Evolutionary conservation across 305 asterid genomes (phyloP).

Genomic region (Fraxinus ornus): DNA sequence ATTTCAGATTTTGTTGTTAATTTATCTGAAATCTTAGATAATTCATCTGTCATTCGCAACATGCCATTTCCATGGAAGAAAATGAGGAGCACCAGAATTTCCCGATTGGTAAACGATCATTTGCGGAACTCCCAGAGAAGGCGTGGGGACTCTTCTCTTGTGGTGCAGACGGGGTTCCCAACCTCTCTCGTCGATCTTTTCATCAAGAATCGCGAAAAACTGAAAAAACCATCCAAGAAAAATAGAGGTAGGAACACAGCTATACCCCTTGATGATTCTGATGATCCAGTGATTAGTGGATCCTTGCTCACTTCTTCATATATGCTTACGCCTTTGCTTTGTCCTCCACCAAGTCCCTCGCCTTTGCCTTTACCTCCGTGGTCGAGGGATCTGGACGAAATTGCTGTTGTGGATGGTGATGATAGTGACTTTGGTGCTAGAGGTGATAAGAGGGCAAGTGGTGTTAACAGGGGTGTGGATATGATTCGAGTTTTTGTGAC

Average conservation of each 20-base stretch:
- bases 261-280: conserved; percentile 5
- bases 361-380: not conserved
- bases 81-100: conserved; percentile 43
- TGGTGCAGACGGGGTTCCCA: conserved; percentile 81
- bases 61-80: conserved; percentile 75
- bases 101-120: conserved; percentile 66
- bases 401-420: not conserved
- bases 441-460: conserved; percentile 6
- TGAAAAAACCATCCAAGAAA: conserved; percentile 45
- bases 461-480: conserved; percentile 17
- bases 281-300: conserved; percentile 8
- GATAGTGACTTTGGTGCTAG: not conserved
- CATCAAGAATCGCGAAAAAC: conserved; percentile 62
- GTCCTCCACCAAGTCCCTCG: conserved; percentile 3
- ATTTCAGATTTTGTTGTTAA: not conserved
- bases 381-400: not conserved
- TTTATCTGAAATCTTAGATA: not conserved
- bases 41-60: not conserved
- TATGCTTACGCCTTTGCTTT: conserved; percentile 1
- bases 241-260: conserved; percentile 21
- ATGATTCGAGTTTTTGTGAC: conserved; percentile 35
- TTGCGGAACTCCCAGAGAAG: conserved; percentile 53
- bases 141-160: conserved; percentile 67
- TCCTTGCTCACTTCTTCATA: not conserved
- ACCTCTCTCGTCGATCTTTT: conserved; percentile 77